Percentiles rank a stretch among this genome's conserved stretches.
Evolutionary conservation across 2,329 filamentous ascomycete species (phyloP).

Genomic region (Penicillium crustosum): DNA sequence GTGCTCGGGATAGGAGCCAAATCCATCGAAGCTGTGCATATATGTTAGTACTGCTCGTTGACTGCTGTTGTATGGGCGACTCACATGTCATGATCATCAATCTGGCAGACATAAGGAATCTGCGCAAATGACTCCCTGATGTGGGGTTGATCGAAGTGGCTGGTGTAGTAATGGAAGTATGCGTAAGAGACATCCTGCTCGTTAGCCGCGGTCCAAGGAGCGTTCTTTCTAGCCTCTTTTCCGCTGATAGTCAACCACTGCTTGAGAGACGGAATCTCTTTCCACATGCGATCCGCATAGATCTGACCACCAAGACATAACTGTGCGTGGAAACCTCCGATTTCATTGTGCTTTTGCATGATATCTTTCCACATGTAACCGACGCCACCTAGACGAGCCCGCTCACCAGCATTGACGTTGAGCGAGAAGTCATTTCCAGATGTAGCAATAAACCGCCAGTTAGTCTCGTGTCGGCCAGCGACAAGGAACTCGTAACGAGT

Average conservation of each 20-base stretch:
- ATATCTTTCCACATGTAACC: constrained; percentile 99
- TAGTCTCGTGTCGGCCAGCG: constrained; percentile 82
- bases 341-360: constrained; percentile 93
- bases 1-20: constrained; percentile 94
- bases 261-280: constrained; percentile 86
- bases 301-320: constrained; percentile 92
- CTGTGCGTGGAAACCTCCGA: constrained; percentile 92
- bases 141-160: constrained; percentile 96
- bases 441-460: constrained; percentile 94
- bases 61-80: constrained; percentile 39
- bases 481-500: constrained; percentile 98
- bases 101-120: constrained; percentile 87
- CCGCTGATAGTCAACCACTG: constrained; percentile 94
- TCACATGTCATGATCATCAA: constrained; percentile 98
- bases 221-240: constrained; percentile 87
- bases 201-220: constrained; percentile 88
- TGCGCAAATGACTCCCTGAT: constrained; percentile 94
- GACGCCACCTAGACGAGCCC: constrained; percentile 79
- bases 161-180: constrained; percentile 98
- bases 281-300: constrained; percentile 93
- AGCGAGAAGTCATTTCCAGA: constrained; percentile 95
- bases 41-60: constrained; percentile 15
- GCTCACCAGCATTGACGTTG: constrained; percentile 80
- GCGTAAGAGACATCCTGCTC: constrained; percentile 95
- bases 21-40: constrained; percentile 78